Percentiles rank a stretch among this genome's conserved stretches.
phyloP scores from a whole-genome alignment of 2,329 filamentous ascomycete species.

The Periconia digitata region DNA sequence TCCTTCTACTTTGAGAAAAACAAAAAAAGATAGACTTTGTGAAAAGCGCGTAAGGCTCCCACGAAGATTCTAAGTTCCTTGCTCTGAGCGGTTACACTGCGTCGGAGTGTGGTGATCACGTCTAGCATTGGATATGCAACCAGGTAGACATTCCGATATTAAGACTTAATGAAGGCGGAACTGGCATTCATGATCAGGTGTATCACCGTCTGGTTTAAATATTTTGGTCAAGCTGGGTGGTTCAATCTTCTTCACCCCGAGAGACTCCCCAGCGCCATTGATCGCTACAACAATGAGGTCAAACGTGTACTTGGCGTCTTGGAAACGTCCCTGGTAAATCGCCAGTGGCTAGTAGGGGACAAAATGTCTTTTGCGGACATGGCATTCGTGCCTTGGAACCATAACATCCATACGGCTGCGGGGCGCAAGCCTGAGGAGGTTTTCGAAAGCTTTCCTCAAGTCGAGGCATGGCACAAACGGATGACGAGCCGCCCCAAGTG shows the following conservation, averaged over 20 bases:
- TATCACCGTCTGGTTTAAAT: too few species aligned
- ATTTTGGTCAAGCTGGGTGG: conserved; percentile 44
- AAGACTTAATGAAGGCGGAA: too few species aligned
- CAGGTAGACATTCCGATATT: too few species aligned
- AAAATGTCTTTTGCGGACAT: conserved; percentile 30
- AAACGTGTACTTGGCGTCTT: conserved; percentile 51
- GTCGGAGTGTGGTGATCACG: too few species aligned
- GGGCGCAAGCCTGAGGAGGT: conserved; percentile 11
- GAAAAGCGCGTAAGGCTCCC: too few species aligned
- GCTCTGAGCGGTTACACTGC: too few species aligned
- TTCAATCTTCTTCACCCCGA: conserved; percentile 44
- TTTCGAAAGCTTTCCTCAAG: conserved; percentile 19
- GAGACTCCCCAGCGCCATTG: conserved; percentile 48
- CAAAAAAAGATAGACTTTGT: too few species aligned
- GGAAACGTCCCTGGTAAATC: conserved; percentile 41
- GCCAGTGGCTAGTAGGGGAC: conserved; percentile 31
- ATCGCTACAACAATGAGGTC: conserved; percentile 53
- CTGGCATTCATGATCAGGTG: too few species aligned
- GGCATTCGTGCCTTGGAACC: conserved; percentile 28
- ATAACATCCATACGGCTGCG: conserved; percentile 19
- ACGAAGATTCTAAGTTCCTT: too few species aligned
- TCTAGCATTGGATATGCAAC: too few species aligned
- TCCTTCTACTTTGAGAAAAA: too few species aligned
- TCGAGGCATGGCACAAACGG: conserved; percentile 40
- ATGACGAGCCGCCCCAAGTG: conserved; percentile 27